Percentiles rank a stretch among this genome's conserved stretches.
Evolutionary conservation across 257 asterid genomes (phyloP).

Genomic region (Solanum okadae): DNA sequence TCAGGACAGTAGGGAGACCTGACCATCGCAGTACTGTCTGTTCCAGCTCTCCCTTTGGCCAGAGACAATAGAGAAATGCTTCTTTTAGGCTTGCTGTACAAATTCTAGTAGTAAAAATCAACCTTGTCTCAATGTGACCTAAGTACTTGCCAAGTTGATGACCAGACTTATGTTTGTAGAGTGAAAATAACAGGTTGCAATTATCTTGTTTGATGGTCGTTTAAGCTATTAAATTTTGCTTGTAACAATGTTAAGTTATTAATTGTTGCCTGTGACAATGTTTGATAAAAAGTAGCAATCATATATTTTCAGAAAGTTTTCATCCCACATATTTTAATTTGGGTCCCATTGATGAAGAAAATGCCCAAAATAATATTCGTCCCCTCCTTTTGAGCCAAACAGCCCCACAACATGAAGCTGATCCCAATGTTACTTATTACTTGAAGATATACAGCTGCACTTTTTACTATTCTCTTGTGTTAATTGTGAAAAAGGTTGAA

Average conservation of each 20-base stretch:
- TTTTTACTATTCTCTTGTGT: not conserved
- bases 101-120: not conserved
- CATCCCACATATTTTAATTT: not conserved
- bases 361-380: not conserved
- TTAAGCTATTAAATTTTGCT: not conserved
- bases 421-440: not conserved
- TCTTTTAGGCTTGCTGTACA: not conserved
- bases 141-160: not conserved
- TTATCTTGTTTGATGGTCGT: not conserved
- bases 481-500: not conserved
- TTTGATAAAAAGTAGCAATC: not conserved
- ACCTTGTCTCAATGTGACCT: not conserved
- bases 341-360: not conserved
- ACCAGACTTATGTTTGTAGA: not conserved
- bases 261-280: not conserved
- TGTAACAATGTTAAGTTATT: not conserved
- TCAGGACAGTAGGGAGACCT: constrained; percentile 21
- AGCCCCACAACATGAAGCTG: not conserved
- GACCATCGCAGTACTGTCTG: constrained; percentile 2
- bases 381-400: not conserved
- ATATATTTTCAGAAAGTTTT: not conserved
- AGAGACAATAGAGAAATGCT: constrained; percentile 10
- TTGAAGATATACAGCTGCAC: not conserved
- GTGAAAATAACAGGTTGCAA: constrained; percentile 10
- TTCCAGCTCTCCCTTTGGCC: constrained; percentile 10